Evolutionary conservation across 164 flowering plant species (phyloP).

Genomic region (Magnolia officinalis): DNA sequence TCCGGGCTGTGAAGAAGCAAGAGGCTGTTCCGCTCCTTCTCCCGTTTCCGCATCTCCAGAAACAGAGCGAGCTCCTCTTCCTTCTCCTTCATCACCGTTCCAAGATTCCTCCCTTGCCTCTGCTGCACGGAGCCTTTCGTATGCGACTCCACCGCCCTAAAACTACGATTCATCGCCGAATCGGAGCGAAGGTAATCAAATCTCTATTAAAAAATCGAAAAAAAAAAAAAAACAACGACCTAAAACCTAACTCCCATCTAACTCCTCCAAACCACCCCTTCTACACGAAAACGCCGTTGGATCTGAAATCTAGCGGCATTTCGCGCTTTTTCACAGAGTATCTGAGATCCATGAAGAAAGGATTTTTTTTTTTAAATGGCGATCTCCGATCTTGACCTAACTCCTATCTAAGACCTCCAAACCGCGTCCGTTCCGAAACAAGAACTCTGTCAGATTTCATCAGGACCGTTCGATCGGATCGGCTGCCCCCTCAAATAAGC

Average conservation of each 20-base stretch:
- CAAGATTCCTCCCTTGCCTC: slow-evolving; percentile 44
- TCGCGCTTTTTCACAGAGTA: neutral
- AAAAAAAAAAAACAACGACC: neutral
- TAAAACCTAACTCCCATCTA: slow-evolving; percentile 11
- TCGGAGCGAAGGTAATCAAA: no score
- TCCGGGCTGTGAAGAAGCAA: slow-evolving; percentile 56
- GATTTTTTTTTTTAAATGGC: neutral
- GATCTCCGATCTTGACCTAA: neutral
- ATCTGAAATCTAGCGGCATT: neutral
- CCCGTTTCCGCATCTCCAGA: slow-evolving; percentile 84
- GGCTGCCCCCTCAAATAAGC: no score
- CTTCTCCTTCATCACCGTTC: slow-evolving; percentile 67
- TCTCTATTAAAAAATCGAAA: no score
- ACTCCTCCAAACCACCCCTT: slow-evolving; percentile 1
- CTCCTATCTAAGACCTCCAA: neutral
- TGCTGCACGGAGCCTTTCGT: slow-evolving; percentile 50
- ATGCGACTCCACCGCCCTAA: slow-evolving; percentile 68
- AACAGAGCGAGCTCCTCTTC: slow-evolving; percentile 90
- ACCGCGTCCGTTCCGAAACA: neutral
- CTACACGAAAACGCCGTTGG: neutral
- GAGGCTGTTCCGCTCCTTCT: slow-evolving; percentile 61
- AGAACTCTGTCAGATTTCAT: neutral
- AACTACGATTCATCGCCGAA: slow-evolving; percentile 71
- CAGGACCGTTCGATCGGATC: neutral
- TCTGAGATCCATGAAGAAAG: neutral